Base-by-base conservation (phyloP, 2,329 filamentous ascomycete genomes). In the Xenoacremonium recifei region DNA sequence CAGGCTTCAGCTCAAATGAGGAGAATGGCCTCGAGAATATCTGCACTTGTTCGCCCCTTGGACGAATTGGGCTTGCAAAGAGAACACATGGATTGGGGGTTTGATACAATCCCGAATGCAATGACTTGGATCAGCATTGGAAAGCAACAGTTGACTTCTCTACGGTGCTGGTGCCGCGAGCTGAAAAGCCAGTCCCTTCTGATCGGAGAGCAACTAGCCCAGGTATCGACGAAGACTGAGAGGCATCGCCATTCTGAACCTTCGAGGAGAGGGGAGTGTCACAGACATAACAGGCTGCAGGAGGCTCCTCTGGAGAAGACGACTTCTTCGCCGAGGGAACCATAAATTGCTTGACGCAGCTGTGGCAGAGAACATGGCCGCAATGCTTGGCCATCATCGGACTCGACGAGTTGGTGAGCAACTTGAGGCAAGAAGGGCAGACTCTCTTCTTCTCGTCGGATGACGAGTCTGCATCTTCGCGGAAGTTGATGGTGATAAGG, bases 181-280 rank as follows among this genome's bases (percentile, higher is more conserved):
- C 87, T 4, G 92, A 91, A 65, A 96, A 97, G 0, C 92, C 92
- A 0, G 92, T 97, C 1, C 92, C 92, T 55, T 96, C 92, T 25
- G 85, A 88, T 52, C 80, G 83, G 36, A 97, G 77, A 58, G 87
- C 81, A 3, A 96, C 84, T 23, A 96, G 61, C 0, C 91, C 91
- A 0, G 84, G 80, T 45, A 75, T 80, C 25, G 85, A 75, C 39
- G 71, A 79, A 25, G 82, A 76, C 53, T 79, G 79, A 31, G 52
- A 49, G 44, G 36, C 58, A 54, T 51, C 60, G 55, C 75, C 65
- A 39, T 68, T 67, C 35, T 67, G 65, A 33, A 66, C 61, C 44
- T 65, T 65, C 21, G 68, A 71, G 6, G 80, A 83, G n/a, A 96
- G 67, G 57, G 90, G 82, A 29, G 79, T 77, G 47, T 95, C 88